Evolutionary conservation across 768 basidiomycete species (phyloP).

Genomic region (Neoboletus subvelutipes): DNA sequence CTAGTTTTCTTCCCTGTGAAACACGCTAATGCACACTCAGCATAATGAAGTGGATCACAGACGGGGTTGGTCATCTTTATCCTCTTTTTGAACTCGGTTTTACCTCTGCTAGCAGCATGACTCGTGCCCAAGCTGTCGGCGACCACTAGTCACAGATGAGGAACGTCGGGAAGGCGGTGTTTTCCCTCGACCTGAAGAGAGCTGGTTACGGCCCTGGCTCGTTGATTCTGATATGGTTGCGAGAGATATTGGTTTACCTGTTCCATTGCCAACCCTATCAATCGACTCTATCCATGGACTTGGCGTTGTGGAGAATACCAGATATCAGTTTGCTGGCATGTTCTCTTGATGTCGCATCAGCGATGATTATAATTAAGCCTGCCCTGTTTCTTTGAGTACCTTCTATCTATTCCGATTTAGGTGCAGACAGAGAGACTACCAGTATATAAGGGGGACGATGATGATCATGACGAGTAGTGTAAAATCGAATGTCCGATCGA

Average conservation of each 20-base stretch:
- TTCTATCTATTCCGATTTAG: conserved; percentile 24
- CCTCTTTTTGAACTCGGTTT: conserved; percentile 2
- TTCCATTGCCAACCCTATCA: conserved; percentile 19
- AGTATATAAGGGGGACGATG: conserved; percentile 14
- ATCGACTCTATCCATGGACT: conserved; percentile 15
- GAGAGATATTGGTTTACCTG: conserved; percentile 8
- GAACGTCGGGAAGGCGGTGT: conserved; percentile 13
- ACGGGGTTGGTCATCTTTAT: conserved; percentile 45
- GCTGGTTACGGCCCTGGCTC: conserved; percentile 26
- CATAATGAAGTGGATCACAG: conserved; percentile 61
- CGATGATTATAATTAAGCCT: conserved; percentile 10
- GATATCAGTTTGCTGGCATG: conserved; percentile 50
- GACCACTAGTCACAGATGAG: conserved; percentile 36
- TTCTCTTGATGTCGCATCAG: conserved; percentile 44
- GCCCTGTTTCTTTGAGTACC: conserved; percentile 20
- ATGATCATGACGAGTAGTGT: conserved; percentile 19
- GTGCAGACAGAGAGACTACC: conserved; percentile 25
- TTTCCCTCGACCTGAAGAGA: conserved; percentile 5
- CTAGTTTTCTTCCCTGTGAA: conserved; percentile 1
- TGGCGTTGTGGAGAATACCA: conserved; percentile 18
- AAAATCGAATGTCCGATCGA: conserved; percentile 26
- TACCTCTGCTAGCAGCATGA: conserved; percentile 43
- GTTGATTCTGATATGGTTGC: conserved; percentile 20
- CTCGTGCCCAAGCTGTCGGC: conserved; percentile 68
- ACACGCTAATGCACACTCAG: conserved; percentile 37